A percentile compares a stretch with the other conserved stretches of the same genome.
Conservation (phyloP, 1,284 basidiomycete species). For the Cryptococcus jaspeensis region DNA sequence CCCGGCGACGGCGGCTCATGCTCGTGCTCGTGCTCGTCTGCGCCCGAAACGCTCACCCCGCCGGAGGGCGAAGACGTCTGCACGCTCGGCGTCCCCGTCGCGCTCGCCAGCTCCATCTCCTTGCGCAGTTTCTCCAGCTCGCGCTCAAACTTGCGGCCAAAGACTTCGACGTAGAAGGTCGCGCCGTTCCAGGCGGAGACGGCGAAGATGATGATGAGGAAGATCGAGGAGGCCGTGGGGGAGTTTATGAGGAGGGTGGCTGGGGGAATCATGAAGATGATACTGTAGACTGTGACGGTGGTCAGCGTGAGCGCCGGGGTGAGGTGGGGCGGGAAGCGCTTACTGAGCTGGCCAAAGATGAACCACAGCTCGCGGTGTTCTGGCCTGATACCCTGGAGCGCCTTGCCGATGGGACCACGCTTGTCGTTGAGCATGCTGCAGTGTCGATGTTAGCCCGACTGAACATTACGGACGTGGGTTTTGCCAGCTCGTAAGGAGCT, state of each 20-base stretch:
- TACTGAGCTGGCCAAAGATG: slow-evolving; percentile 79
- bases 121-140: slow-evolving; percentile 84
- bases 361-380: slow-evolving; percentile 70
- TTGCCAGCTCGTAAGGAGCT: background rate
- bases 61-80: background rate
- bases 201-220: slow-evolving; percentile 72
- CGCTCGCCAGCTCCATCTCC: slow-evolving; percentile 57
- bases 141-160: slow-evolving; percentile 88
- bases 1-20: too few species aligned
- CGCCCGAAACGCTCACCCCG: too few species aligned
- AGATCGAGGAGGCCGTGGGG: slow-evolving; percentile 68
- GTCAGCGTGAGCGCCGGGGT: background rate
- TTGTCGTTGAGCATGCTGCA: slow-evolving; percentile 75
- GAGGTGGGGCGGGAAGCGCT: slow-evolving; percentile 35
- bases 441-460: background rate
- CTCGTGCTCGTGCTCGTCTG: too few species aligned
- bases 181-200: slow-evolving; percentile 66
- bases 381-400: slow-evolving; percentile 61
- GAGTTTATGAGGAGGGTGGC: slow-evolving; percentile 73
- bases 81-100: slow-evolving; percentile 17
- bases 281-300: slow-evolving; percentile 65
- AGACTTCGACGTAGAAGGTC: slow-evolving; percentile 81
- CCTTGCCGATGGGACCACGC: slow-evolving; percentile 72
- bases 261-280: slow-evolving; percentile 79
- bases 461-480: background rate